Conservation (phyloP, 2,329 filamentous ascomycete species). For the Didymella pinodella region DNA sequence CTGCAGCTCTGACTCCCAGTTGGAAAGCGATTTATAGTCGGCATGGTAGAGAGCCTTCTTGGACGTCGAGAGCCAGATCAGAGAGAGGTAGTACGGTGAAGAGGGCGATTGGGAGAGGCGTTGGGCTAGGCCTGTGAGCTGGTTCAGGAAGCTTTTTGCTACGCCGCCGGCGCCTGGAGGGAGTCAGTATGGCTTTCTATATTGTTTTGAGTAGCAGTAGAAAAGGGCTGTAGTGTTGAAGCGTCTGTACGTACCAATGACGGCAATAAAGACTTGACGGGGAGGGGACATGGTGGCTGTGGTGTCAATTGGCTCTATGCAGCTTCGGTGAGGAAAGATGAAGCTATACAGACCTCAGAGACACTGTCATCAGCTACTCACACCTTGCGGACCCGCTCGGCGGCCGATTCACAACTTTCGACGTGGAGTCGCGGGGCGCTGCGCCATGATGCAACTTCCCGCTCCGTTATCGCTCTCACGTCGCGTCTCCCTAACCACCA, state of each 20-base stretch:
- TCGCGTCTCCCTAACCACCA: conserved; percentile 6
- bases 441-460: conserved; percentile 33
- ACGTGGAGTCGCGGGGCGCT: conserved; percentile 19
- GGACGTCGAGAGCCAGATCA: conserved; percentile 87
- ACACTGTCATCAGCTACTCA: conserved; percentile 6
- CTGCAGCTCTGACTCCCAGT: conserved; percentile 68
- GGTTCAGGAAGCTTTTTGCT: conserved; percentile 86
- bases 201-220: too few species aligned
- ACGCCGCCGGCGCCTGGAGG: conserved; percentile 86
- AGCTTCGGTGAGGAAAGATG: conserved; percentile 12
- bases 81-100: conserved; percentile 73
- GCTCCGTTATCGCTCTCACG: conserved; percentile 33
- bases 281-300: conserved; percentile 51
- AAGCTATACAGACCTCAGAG: background rate
- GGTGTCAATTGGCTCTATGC: conserved; percentile 19
- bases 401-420: conserved; percentile 13
- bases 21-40: conserved; percentile 73
- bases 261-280: conserved; percentile 57
- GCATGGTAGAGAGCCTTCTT: conserved; percentile 80
- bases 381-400: conserved; percentile 14
- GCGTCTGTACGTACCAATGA: conserved; percentile 50
- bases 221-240: too few species aligned
- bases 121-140: conserved; percentile 73
- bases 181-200: background rate
- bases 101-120: conserved; percentile 62